Percentiles rank a stretch among this genome's conserved stretches.
These are phyloP conservation scores for Russula compacta DNA, from an alignment of 768 basidiomycete genomes.

Conservation along the genomic window DNA sequence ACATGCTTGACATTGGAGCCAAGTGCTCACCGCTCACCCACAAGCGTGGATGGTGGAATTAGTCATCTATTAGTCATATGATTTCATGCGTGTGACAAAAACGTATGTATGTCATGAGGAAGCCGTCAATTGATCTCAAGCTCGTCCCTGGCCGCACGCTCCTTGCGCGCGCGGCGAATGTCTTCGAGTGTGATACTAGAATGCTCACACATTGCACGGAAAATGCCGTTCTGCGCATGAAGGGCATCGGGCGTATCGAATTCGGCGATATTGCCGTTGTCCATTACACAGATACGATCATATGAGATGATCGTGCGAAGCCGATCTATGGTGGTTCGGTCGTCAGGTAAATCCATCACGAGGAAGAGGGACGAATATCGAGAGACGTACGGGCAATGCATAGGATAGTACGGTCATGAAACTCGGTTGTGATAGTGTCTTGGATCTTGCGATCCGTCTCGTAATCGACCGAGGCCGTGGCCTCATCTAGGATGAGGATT, in stretches of 20 bases:
- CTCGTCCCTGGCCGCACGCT: constrained; percentile 5
- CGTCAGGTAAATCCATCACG: background rate
- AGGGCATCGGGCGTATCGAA: constrained; percentile 71
- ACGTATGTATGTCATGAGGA: background rate
- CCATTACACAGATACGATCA: constrained; percentile 83
- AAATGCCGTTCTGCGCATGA: constrained; percentile 55
- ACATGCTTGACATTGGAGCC: no score
- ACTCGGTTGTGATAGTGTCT: constrained; percentile 78
- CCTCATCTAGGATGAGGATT: constrained; percentile 85
- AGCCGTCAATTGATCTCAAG: background rate
- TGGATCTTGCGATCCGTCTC: constrained; percentile 90
- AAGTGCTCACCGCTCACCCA: no score
- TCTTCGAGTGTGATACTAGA: constrained; percentile 71
- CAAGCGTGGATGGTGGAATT: no score
- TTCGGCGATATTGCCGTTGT: constrained; percentile 75
- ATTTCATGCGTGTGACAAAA: background rate
- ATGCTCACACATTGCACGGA: constrained; percentile 79
- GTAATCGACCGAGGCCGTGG: constrained; percentile 84
- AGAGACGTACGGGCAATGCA: constrained; percentile 71
- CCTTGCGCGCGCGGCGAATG: constrained; percentile 36
- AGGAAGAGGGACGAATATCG: background rate
- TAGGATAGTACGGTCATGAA: constrained; percentile 73
- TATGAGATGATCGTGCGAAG: constrained; percentile 81
- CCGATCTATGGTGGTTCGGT: constrained; percentile 42
- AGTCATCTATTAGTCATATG: background rate